Evolutionary conservation across 352 stramenopile species (phyloP), one percentile per base, ranked within the genome.

Genomic region (Pythium apleroticum): DNA sequence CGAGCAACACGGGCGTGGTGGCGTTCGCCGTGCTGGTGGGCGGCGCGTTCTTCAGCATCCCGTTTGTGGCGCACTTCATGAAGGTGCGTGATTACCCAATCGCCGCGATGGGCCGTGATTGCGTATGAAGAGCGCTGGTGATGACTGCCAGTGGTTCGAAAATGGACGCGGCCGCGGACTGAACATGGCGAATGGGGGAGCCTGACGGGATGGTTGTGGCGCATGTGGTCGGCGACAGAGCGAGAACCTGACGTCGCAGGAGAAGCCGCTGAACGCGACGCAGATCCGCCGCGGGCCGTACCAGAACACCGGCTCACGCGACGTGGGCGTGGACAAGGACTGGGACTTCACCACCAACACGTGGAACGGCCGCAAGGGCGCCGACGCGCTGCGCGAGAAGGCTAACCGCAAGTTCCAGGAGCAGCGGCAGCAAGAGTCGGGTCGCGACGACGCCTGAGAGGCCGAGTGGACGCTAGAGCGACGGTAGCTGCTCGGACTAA

Each of bases 281-380:
- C 80, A 91, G 74, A 87, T 93, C 65, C 87, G 87, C 54, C 86
- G 88, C 56, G 88, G 88, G 2, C 76, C 75, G 20, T 96, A 95
- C 72, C 68, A 88, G 20, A 96, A 96, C 71, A 82, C 86, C 12
- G 85, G 84, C 60, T 93, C 81, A 20, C 76, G 75, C 33, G 88
- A 96, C 62, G 83, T 80, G 5, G 88, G 88, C 35, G 80, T 82
- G 7, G 88, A 96, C 65, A 86, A 84, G 54, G 83, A 94, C 73
- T 96, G 83, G 80, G 84, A 95, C 66, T 75, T 91, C 52, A 66
- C 67, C 35, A 90, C 77, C 52, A 80, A 86, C 72, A 87, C 80
- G 46, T 95, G 81, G 64, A 57, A 75, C 48, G 83, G 77, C 6
- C 72, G 83, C 55, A 77, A 81, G 55, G 74, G 72, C 28, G 68